Evolutionary conservation across 352 stramenopile genomes (phyloP), one percentile per base, ranked within the genome.

Genomic region (Phytophthora gonapodyides): DNA sequence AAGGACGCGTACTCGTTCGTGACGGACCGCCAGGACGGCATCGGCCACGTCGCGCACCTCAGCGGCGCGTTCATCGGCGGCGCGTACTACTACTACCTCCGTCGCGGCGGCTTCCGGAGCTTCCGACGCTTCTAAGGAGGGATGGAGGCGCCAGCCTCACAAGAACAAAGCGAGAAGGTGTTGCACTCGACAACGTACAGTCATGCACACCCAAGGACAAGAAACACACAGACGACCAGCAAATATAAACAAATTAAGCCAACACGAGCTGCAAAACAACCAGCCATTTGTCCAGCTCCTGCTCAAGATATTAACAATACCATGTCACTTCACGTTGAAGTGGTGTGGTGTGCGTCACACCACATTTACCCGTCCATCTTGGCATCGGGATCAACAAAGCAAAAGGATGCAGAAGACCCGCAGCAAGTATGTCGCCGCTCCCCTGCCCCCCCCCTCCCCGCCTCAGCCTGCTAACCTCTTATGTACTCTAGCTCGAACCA

Each of bases 1-100:
- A 83, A 80, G 35, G 82, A 94, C 56, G 64, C 86, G 40, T 92
- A 91, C 58, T 71, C 75, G 31, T 91, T 81, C 63, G 43, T 71
- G n/a, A 80, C 75, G 34, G 68, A 74, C 36, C 58, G 48, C 15
- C 64, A 71, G 17, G 78, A 89, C 37, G 77, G 75, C 49, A 88
- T 91, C 45, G 84, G 82, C 44, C 84, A 92, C 69, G 80, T 92
- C 53, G 84, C 84, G 3, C 84, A 93, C 54, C 61, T 94, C 13
- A 85, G 73, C 13, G 86, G 86, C 21, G 84, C 86, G 6, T 65
- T 80, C 35, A 78, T 79, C 46, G 84, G 84, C 6, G 78, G 66
- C 4, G 60, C 63, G 27, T 93, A 92, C 69, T 93, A 86, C 61
- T 75, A 68, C 46, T 80, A 82, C 52, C 46, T 91, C 34, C 80